phyloP scores from a whole-genome alignment of 306 rosid species.

The Casuarina glauca region DNA sequence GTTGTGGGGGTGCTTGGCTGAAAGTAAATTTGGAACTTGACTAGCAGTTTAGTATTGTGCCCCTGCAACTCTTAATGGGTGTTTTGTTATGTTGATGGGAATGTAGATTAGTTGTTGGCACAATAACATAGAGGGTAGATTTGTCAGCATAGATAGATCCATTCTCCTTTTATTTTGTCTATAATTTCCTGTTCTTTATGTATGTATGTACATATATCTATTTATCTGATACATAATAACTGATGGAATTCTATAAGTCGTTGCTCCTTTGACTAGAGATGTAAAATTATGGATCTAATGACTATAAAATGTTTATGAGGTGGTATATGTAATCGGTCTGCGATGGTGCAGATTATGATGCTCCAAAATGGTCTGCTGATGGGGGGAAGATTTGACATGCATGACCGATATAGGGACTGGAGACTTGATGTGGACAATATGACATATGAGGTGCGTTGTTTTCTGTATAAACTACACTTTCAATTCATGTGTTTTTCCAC shows the following conservation, averaged over 20 bases:
- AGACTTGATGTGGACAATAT: conserved; percentile 92
- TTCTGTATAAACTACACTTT: not conserved
- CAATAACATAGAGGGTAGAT: not conserved
- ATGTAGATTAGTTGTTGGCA: not conserved
- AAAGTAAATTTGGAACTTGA: not conserved
- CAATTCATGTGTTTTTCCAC: not conserved
- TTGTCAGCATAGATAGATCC: not conserved
- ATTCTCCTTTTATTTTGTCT: not conserved
- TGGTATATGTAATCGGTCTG: not conserved
- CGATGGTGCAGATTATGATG: conserved; percentile 72
- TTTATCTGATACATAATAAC: not conserved
- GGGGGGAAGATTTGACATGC: conserved; percentile 65
- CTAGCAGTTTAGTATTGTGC: not conserved
- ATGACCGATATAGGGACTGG: conserved; percentile 79
- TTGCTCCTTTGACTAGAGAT: not conserved
- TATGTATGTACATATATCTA: not conserved
- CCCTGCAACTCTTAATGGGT: not conserved
- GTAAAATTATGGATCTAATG: not conserved
- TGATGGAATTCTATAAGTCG: not conserved
- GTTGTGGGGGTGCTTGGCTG: not conserved
- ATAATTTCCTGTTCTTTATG: not conserved
- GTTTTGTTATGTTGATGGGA: not conserved
- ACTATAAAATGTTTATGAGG: not conserved
- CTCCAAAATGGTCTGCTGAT: conserved; percentile 66
- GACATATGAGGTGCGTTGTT: conserved; percentile 76